phyloP scores from a whole-genome alignment of 257 asterid species.

The Penstemon eatonii region DNA sequence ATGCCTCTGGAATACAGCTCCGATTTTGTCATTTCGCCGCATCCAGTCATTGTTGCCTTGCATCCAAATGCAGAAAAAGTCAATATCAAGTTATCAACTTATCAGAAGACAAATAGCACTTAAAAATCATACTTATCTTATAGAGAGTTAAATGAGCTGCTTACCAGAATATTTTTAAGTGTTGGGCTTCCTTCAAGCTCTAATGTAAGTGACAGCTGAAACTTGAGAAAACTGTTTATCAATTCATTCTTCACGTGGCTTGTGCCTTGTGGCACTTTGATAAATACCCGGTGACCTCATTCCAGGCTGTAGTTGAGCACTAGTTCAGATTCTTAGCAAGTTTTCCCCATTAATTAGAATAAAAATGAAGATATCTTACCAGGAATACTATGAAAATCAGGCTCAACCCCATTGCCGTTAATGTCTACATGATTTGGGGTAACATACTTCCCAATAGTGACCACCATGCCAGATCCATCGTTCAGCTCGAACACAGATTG shows the following conservation, averaged over 20 bases:
- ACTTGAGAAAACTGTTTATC: slow-evolving; percentile 8
- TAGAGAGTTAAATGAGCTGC: background rate
- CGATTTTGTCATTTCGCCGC: no score
- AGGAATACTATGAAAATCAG: slow-evolving; percentile 84
- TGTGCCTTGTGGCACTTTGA: slow-evolving; percentile 68
- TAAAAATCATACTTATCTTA: background rate
- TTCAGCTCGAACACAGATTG: slow-evolving; percentile 96
- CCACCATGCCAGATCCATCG: slow-evolving; percentile 94
- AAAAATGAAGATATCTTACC: slow-evolving; percentile 40
- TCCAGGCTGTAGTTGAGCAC: slow-evolving; percentile 65
- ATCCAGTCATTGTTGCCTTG: no score
- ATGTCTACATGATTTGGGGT: slow-evolving; percentile 88
- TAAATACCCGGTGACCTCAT: slow-evolving; percentile 60
- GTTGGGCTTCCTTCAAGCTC: no score
- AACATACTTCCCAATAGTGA: slow-evolving; percentile 93
- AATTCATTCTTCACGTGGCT: slow-evolving; percentile 39
- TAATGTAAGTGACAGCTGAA: slow-evolving; percentile 6
- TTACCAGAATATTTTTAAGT: background rate
- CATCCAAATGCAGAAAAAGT: background rate
- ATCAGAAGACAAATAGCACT: background rate
- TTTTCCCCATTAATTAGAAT: background rate
- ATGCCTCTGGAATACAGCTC: no score
- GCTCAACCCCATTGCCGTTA: slow-evolving; percentile 87
- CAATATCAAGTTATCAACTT: background rate
- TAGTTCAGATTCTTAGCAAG: slow-evolving; percentile 4